These are phyloP conservation scores for Leishmania guyanensis DNA, from an alignment of 208 protist species.

Conservation along the genomic window DNA sequence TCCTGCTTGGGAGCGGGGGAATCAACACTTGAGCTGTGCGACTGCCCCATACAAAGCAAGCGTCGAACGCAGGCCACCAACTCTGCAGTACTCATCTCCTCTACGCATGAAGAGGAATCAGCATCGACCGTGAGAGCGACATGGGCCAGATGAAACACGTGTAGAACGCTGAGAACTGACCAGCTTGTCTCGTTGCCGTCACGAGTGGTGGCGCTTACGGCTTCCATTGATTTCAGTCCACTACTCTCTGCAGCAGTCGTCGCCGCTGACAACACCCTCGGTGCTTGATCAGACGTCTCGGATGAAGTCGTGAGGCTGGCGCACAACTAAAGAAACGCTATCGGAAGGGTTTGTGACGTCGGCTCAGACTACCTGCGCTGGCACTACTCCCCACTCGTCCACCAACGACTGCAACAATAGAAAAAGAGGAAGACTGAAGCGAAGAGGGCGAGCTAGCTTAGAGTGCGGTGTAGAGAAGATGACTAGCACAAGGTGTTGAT, in stretches of 20 bases:
- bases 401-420: background rate
- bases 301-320: background rate
- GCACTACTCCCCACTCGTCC: no score
- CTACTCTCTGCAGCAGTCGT: background rate
- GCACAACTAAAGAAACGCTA: constrained; percentile 1
- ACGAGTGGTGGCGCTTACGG: background rate
- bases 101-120: background rate
- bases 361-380: background rate
- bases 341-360: background rate
- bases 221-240: background rate
- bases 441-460: background rate
- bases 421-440: background rate
- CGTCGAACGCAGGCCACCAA: background rate
- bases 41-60: background rate
- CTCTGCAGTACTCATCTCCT: constrained; percentile 11
- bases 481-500: background rate
- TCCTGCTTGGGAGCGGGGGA: background rate
- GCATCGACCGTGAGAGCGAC: background rate
- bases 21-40: background rate
- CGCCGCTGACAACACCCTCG: background rate
- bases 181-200: background rate
- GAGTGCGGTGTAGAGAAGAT: background rate
- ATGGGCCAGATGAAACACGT: constrained; percentile 2
- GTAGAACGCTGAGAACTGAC: constrained; percentile 7
- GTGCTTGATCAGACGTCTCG: background rate